Evolutionary conservation across 176 grass and related monocot species (phyloP), one percentile per base, ranked within the genome.

Genomic region (Melocanna baccifera): DNA sequence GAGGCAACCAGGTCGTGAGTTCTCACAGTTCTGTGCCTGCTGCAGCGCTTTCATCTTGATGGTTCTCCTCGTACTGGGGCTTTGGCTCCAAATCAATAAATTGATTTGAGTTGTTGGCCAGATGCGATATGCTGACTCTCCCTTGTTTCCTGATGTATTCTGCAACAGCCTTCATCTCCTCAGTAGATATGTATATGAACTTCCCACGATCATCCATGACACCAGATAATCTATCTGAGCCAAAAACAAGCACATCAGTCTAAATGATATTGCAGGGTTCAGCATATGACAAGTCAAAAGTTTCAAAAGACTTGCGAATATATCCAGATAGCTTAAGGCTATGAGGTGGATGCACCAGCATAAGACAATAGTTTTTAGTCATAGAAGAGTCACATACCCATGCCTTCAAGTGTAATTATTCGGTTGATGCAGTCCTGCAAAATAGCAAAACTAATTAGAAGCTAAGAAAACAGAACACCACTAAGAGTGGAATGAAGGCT

Each of bases 201-300:
- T 98, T 98, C 30, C 96, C 96, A 81, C 96, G 87, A n/a, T 98
- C 96, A 88, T 95, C 96, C 96, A 95, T 98, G 15, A 95, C 96
- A 82, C 96, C 96, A 41, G 96, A 98, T 85, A 98, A 83, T 77
- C 96, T 92, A 48, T 92, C 96, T 98, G 82, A 76, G 71, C 0
- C 41, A 15, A 62, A 39, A 81, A 32, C 45, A 22, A 37, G 3
- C 14, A 1, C 1, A 28, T 82, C 55, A 82, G 4, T 71, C 43
- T 29, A 65, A 56, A 43, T 34, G 39, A 69, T 2, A 23, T 12
- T 55, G 41, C 18, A 7, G 51, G 51, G 18, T 53, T 53, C 18
- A 20, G 18, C 2, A 0, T 16, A 7, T 1, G 46, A 20, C 32
- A 85, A 32, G 9, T 34, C 26, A 34, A 59, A 59, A 4, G 12